Evolutionary conservation across 148 eudicot species (phyloP).

Genomic region (Bassia scoparia): DNA sequence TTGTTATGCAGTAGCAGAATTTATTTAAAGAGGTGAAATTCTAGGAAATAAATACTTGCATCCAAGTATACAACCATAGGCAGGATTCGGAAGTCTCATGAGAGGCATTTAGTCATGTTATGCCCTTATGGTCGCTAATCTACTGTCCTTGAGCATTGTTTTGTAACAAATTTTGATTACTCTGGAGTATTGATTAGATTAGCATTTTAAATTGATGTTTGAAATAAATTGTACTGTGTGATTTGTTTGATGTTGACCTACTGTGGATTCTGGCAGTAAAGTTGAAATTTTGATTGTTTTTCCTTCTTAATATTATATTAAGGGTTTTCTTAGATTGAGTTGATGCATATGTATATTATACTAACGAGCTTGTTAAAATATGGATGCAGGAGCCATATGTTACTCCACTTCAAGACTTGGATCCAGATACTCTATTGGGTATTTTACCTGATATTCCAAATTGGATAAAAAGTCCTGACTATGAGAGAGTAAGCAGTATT

Average conservation of each 20-base stretch:
- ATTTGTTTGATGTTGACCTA: background rate
- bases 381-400: constrained; percentile 48
- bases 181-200: background rate
- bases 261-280: background rate
- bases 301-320: background rate
- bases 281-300: background rate
- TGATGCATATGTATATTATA: background rate
- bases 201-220: background rate
- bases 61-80: background rate
- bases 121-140: background rate
- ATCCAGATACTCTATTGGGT: constrained; percentile 41
- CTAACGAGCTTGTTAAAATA: constrained; percentile 12
- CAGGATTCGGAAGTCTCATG: background rate
- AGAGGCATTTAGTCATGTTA: background rate
- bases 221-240: background rate
- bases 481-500: constrained; percentile 62
- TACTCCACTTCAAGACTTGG: constrained; percentile 54
- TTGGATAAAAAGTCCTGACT: constrained; percentile 93
- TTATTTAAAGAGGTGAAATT: background rate
- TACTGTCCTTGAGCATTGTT: background rate
- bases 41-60: background rate
- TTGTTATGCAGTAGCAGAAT: background rate
- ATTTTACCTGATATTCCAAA: constrained; percentile 67
- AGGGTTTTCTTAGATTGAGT: background rate
- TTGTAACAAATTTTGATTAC: background rate